These are phyloP conservation scores for Brassica carinata DNA, from an alignment of 345 rosid genomes.

Conservation along the genomic window DNA sequence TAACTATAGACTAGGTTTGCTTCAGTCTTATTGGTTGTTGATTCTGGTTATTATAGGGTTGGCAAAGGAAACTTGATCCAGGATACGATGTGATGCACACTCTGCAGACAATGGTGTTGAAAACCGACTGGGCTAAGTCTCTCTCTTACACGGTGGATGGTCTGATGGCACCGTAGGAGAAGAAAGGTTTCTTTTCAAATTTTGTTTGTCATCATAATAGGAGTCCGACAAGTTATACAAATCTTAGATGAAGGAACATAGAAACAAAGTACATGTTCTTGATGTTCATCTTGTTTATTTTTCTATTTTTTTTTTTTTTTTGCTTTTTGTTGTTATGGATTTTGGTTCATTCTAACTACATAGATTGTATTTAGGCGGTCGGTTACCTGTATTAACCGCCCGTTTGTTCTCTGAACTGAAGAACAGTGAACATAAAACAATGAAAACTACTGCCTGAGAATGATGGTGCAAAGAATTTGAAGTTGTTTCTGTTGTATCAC, in stretches of 20 bases:
- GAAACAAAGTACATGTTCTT: slow-evolving; percentile 35
- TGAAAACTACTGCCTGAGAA: slow-evolving; percentile 25
- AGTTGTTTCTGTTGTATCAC: no score
- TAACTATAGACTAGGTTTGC: slow-evolving; percentile 19
- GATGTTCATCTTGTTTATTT: slow-evolving; percentile 30
- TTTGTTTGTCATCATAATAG: slow-evolving; percentile 38
- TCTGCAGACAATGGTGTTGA: slow-evolving; percentile 75
- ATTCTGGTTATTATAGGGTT: slow-evolving; percentile 59
- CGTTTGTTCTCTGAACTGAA: slow-evolving; percentile 32
- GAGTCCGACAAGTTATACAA: slow-evolving; percentile 17
- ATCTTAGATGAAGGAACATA: slow-evolving; percentile 39
- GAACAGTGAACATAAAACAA: slow-evolving; percentile 29
- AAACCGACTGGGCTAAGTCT: slow-evolving; percentile 96
- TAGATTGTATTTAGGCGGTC: slow-evolving; percentile 39
- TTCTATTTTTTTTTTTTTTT: slow-evolving; percentile 17
- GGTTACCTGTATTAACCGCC: slow-evolving; percentile 30
- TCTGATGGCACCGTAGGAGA: slow-evolving; percentile 80
- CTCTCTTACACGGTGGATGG: slow-evolving; percentile 94
- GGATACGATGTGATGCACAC: slow-evolving; percentile 87
- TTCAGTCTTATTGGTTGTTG: not conserved
- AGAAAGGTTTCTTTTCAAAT: slow-evolving; percentile 26
- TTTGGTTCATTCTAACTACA: slow-evolving; percentile 39
- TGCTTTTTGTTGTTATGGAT: slow-evolving; percentile 18
- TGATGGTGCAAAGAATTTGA: slow-evolving; percentile 26
- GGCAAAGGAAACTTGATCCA: slow-evolving; percentile 98